Evolutionary conservation across 306 rosid species (phyloP).

Genomic region (Sicyos baderoa): DNA sequence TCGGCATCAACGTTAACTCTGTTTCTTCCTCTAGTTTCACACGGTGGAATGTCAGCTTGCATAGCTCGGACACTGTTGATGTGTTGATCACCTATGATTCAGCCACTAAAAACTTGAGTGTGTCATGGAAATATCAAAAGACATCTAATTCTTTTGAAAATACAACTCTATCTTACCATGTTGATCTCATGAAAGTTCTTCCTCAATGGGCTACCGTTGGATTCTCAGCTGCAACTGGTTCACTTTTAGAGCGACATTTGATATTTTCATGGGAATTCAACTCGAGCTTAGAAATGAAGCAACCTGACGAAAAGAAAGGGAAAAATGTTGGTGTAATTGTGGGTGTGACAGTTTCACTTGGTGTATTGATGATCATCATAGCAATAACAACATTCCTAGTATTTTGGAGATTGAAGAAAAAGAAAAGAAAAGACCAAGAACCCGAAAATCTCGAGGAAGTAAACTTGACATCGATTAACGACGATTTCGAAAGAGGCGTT

Average conservation of each 20-base stretch:
- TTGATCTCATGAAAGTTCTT: conserved; percentile 5
- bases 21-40: not conserved
- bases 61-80: conserved; percentile 1
- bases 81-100: conserved; percentile 12
- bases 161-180: not conserved
- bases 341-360: not conserved
- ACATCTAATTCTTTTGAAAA: not conserved
- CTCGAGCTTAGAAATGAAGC: conserved; percentile 5
- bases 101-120: conserved; percentile 7
- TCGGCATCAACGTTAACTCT: conserved; percentile 10
- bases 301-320: not conserved
- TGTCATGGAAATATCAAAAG: not conserved
- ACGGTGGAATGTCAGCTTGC: conserved; percentile 15
- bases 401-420: not conserved
- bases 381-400: not conserved
- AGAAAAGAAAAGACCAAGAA: not conserved
- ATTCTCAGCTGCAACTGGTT: not conserved
- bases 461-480: not conserved
- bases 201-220: conserved; percentile 7
- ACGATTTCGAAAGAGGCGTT: not conserved
- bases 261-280: conserved; percentile 13
- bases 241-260: not conserved
- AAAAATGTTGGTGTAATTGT: not conserved
- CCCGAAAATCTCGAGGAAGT: not conserved
- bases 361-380: not conserved